Evolutionary conservation across 306 rosid genomes (phyloP), one percentile per base, ranked within the genome.

Genomic region (Quercus wislizeni): DNA sequence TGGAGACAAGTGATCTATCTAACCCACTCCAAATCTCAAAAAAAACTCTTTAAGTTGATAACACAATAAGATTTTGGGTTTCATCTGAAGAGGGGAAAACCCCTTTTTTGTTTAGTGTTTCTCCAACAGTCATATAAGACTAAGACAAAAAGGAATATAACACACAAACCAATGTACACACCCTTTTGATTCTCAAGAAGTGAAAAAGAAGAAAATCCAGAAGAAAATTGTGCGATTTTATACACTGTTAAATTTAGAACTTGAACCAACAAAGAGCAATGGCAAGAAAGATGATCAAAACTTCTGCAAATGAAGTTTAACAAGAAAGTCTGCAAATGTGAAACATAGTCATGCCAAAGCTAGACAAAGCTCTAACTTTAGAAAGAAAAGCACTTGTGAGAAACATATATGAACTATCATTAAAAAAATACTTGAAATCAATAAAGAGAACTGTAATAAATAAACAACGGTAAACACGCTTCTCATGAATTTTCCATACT

Each of bases 1-100:
- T 77, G 72, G 51, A 35, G 17, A 7, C 64, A 7, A 18, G 23
- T n/a, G 76, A 38, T 62, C 70, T 55, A 74, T 81, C 56, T 35
- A 18, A 73, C 62, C 55, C 79, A 69, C 71, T 46, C 14, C 30
- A 64, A 43, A 55, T 77, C 4, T 62, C 71, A 62, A 30, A 41
- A n/a, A 77, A 74, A 69, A 58, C 17, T 35, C 11, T 68, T 21
- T 21, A 21, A 8, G 17, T 21, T 10, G 30, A 58, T 58, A 21
- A 20, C 8, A 20, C 6, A 21, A 58, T 21, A 9, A 58, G 23
- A 25, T 20, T 58, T 21, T 20, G 17, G 15, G 25, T n/a, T 58
- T 58, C 30, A 21, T 10, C 54, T 2, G 4, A 49, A 49, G 54
- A 49, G 54, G 17, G 54, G 54, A 12, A 49, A 49, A 12, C 54